Conservation (phyloP, 768 basidiomycete genomes). For the Sutorius australiensis region DNA sequence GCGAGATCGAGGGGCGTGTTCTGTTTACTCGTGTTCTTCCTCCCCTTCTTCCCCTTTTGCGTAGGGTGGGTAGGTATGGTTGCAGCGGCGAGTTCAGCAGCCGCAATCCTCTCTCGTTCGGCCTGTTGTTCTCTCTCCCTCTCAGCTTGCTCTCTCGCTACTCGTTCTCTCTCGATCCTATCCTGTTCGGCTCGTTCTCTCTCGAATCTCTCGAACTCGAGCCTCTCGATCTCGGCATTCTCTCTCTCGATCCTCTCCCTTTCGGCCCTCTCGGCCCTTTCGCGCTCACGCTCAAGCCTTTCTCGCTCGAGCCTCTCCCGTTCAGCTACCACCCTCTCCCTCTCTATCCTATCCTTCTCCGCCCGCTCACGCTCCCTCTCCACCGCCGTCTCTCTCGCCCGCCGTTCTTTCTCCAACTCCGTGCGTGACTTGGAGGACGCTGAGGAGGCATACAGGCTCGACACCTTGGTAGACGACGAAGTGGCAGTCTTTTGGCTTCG, state of each 20-base stretch:
- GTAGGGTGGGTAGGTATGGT: neutral
- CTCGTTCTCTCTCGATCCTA: neutral
- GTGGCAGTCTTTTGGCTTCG: constrained; percentile 25
- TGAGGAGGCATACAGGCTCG: constrained; percentile 31
- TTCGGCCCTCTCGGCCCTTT: constrained; percentile 3
- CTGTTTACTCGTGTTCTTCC: constrained; percentile 24
- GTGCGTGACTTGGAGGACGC: constrained; percentile 15
- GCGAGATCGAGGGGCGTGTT: constrained; percentile 32
- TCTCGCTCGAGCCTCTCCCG: constrained; percentile 5
- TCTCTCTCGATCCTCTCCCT: neutral
- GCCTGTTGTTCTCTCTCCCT: constrained; percentile 12
- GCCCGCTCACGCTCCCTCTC: constrained; percentile 15
- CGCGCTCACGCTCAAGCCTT: neutral
- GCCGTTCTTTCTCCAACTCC: constrained; percentile 24
- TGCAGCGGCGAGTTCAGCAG: constrained; percentile 1
- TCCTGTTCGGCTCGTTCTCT: constrained; percentile 3
- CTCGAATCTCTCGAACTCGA: constrained; percentile 4
- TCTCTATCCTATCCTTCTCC: constrained; percentile 11
- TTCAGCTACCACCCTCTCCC: constrained; percentile 8
- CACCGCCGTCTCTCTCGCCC: constrained; percentile 18
- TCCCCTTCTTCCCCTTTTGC: constrained; percentile 15
- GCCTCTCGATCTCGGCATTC: constrained; percentile 1
- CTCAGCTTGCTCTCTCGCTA: constrained; percentile 2
- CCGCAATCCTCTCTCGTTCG: constrained; percentile 11
- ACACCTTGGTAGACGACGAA: constrained; percentile 23